Percentiles rank a stretch among this genome's conserved stretches.
Evolutionary conservation across 441 rosid species (phyloP).

Genomic region (Populus tomentosa): DNA sequence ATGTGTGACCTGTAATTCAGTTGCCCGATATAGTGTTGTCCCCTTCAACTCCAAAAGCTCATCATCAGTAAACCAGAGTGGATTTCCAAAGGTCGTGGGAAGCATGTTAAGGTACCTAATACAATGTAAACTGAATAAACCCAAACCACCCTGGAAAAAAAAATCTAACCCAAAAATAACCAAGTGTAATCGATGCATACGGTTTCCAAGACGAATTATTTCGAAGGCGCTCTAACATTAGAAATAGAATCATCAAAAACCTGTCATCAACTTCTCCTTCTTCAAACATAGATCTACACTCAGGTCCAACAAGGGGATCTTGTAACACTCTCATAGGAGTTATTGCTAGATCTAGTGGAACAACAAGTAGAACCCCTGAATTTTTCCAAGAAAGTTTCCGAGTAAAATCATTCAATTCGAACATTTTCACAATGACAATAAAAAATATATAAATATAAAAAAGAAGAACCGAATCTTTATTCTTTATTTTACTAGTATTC

Average conservation of each 20-base stretch:
- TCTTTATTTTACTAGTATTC: neutral
- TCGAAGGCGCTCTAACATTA: conserved; percentile 80
- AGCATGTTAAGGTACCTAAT: conserved; percentile 87
- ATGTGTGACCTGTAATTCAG: conserved; percentile 66
- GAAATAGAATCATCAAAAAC: conserved; percentile 75
- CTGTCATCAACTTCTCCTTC: conserved; percentile 88
- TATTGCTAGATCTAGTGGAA: conserved; percentile 79
- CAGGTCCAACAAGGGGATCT: conserved; percentile 84
- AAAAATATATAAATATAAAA: no score
- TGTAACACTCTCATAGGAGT: conserved; percentile 97
- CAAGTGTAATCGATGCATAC: conserved; percentile 33
- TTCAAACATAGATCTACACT: conserved; percentile 77
- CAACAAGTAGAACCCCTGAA: conserved; percentile 69
- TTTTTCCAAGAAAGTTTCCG: neutral
- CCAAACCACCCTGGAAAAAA: neutral
- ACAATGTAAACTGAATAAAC: conserved; percentile 18
- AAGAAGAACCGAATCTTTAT: neutral
- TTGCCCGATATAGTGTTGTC: conserved; percentile 65
- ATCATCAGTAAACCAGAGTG: conserved; percentile 85
- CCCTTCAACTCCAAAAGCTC: conserved; percentile 78
- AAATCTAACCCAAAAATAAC: neutral
- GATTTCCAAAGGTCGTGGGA: conserved; percentile 71
- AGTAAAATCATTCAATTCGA: neutral
- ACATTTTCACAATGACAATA: neutral
- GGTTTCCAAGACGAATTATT: conserved; percentile 85